A percentile compares a stretch with the other conserved stretches of the same genome.
phyloP scores from a whole-genome alignment of 495 filamentous ascomycete genomes.

The Friedmanniomyces endolithicus region DNA sequence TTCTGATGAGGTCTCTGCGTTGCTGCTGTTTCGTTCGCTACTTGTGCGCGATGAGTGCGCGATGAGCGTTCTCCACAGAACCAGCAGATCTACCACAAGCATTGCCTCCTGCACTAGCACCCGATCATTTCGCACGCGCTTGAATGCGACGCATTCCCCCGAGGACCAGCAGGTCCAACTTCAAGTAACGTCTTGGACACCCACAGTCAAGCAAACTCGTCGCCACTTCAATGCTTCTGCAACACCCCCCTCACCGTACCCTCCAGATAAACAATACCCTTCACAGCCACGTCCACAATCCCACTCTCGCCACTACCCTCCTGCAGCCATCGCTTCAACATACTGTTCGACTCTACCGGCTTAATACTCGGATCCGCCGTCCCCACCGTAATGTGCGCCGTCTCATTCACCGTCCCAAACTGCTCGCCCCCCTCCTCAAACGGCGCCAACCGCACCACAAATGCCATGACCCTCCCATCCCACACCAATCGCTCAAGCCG shows the following conservation, averaged over 20 bases:
- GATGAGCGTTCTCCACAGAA: no score
- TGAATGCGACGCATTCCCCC: no score
- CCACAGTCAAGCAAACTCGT: background rate
- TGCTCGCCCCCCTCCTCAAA: conserved; percentile 28
- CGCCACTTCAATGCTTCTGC: conserved; percentile 5
- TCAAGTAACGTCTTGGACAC: background rate
- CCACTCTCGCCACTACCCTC: conserved; percentile 40
- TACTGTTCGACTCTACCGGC: conserved; percentile 83
- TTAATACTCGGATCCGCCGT: conserved; percentile 62
- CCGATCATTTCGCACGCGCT: no score
- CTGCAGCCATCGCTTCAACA: conserved; percentile 57
- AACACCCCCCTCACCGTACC: conserved; percentile 32
- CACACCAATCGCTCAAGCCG: conserved; percentile 61
- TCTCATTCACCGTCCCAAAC: conserved; percentile 60
- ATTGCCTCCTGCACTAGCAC: no score
- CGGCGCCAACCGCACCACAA: conserved; percentile 54
- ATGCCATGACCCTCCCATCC: conserved; percentile 74
- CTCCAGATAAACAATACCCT: conserved; percentile 30
- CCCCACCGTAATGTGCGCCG: conserved; percentile 84
- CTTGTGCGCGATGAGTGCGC: no score
- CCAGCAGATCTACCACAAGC: no score
- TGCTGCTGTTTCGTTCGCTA: no score
- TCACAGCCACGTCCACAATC: conserved; percentile 29
- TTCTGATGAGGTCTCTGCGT: no score
- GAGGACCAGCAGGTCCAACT: background rate